Evolutionary conservation across 768 basidiomycete genomes (phyloP).

Genomic region (Sarcodon aspratus): DNA sequence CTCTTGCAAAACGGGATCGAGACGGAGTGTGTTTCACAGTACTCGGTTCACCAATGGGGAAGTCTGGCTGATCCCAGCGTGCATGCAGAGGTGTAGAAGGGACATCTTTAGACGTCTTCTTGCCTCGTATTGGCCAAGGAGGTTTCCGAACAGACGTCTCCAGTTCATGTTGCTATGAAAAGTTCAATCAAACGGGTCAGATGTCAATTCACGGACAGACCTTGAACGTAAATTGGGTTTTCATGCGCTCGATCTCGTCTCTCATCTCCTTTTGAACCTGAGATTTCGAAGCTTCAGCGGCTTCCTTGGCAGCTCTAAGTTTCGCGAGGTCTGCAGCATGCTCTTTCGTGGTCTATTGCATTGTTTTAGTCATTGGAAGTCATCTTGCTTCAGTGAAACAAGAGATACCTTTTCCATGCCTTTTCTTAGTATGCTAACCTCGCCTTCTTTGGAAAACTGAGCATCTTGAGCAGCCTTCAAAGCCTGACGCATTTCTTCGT

Average conservation of each 20-base stretch:
- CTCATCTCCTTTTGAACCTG: constrained; percentile 51
- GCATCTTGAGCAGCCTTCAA: constrained; percentile 37
- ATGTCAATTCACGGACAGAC: constrained; percentile 22
- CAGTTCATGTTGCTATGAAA: constrained; percentile 53
- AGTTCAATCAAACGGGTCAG: not conserved
- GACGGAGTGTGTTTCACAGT: constrained; percentile 23
- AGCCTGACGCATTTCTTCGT: constrained; percentile 31
- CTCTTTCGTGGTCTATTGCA: constrained; percentile 38
- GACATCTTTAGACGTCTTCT: constrained; percentile 22
- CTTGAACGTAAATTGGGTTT: constrained; percentile 60
- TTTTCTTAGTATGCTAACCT: constrained; percentile 55
- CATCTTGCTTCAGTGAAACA: not conserved
- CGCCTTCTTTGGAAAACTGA: constrained; percentile 54
- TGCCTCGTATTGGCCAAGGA: constrained; percentile 32
- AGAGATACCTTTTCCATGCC: constrained; percentile 51
- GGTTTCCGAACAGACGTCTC: constrained; percentile 45
- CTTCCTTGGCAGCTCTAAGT: constrained; percentile 48
- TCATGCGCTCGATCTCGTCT: constrained; percentile 58
- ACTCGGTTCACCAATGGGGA: constrained; percentile 15
- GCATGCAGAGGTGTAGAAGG: constrained; percentile 29
- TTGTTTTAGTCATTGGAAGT: not conserved
- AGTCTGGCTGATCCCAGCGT: constrained; percentile 26
- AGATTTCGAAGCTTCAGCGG: constrained; percentile 42
- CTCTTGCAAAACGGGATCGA: constrained; percentile 21
- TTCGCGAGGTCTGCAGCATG: constrained; percentile 46